Conservation (phyloP, 2,329 filamentous ascomycete genomes). For the Claviceps quebecensis region DNA sequence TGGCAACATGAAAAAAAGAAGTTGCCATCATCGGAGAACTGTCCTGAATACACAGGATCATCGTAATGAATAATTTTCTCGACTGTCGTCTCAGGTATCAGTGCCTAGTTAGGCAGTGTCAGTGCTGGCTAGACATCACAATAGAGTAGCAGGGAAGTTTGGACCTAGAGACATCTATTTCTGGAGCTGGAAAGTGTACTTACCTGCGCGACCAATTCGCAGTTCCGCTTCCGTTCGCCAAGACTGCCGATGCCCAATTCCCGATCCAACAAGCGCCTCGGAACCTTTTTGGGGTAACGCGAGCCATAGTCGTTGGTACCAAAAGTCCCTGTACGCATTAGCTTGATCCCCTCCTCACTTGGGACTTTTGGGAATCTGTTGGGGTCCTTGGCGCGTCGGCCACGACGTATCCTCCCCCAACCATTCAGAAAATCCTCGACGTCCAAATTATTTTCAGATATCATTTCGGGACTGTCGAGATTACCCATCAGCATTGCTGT, state of each 20-base stretch:
- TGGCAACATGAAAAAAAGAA: constrained; percentile 91
- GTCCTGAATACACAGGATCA: constrained; percentile 78
- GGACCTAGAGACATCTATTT: too few species aligned
- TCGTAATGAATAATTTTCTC: constrained; percentile 85
- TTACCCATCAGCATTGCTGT: constrained; percentile 24
- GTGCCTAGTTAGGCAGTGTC: constrained; percentile 30
- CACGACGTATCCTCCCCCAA: constrained; percentile 32
- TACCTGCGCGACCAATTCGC: constrained; percentile 54
- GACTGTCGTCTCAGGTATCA: constrained; percentile 64
- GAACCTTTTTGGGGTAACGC: constrained; percentile 44
- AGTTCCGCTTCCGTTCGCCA: constrained; percentile 44
- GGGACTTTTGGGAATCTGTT: constrained; percentile 70
- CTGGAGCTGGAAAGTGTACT: constrained; percentile 6
- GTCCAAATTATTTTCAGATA: constrained; percentile 25
- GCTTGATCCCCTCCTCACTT: constrained; percentile 56
- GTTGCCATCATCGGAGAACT: constrained; percentile 93
- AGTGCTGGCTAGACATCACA: neutral
- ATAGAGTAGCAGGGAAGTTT: neutral
- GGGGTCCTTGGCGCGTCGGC: constrained; percentile 29
- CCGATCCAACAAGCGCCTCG: constrained; percentile 61
- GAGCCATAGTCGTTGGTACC: constrained; percentile 49
- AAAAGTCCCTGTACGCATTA: constrained; percentile 76
- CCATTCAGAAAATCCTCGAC: constrained; percentile 21
- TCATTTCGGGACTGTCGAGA: constrained; percentile 21
- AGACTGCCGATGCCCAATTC: constrained; percentile 61